Conservation (phyloP, 345 rosid species). For the Acer campestre region DNA sequence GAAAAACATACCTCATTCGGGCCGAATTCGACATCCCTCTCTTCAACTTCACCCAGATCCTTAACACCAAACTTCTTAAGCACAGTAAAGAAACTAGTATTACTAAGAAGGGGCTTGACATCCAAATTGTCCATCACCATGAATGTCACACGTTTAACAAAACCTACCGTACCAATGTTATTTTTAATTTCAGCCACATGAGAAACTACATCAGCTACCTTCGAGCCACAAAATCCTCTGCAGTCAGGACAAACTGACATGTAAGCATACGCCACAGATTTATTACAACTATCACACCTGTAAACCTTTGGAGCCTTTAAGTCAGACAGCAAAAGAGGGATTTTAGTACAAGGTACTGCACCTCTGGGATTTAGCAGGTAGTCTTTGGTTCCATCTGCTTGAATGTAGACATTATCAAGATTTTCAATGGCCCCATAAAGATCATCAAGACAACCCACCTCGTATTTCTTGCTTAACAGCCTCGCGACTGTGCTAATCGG, state of each 20-base stretch:
- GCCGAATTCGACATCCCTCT: slow-evolving; percentile 14
- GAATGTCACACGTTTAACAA: slow-evolving; percentile 31
- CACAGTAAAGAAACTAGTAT: slow-evolving; percentile 7
- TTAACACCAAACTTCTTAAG: slow-evolving; percentile 15
- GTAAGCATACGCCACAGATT: too few species aligned
- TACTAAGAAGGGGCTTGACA: slow-evolving; percentile 22
- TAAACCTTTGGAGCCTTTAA: too few species aligned
- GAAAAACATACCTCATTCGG: slow-evolving; percentile 22
- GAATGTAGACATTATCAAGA: slow-evolving; percentile 15
- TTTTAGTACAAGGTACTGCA: too few species aligned
- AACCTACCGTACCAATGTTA: slow-evolving; percentile 15
- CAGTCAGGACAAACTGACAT: too few species aligned
- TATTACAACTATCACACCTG: too few species aligned
- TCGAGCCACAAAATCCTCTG: rapidly evolving
- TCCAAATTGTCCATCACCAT: slow-evolving; percentile 37
- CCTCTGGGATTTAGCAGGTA: slow-evolving; percentile 10
- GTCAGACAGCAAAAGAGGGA: slow-evolving; percentile 9
- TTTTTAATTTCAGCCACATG: too few species aligned
- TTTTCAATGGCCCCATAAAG: slow-evolving; percentile 22
- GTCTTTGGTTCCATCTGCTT: slow-evolving; percentile 7
- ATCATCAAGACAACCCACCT: slow-evolving; percentile 21
- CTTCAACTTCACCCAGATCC: slow-evolving; percentile 17
- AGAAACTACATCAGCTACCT: neutral
- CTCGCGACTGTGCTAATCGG: slow-evolving; percentile 21
- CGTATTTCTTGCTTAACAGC: neutral